phyloP scores from a whole-genome alignment of 1,284 basidiomycete species.

The Pseudozyma flocculosa region DNA sequence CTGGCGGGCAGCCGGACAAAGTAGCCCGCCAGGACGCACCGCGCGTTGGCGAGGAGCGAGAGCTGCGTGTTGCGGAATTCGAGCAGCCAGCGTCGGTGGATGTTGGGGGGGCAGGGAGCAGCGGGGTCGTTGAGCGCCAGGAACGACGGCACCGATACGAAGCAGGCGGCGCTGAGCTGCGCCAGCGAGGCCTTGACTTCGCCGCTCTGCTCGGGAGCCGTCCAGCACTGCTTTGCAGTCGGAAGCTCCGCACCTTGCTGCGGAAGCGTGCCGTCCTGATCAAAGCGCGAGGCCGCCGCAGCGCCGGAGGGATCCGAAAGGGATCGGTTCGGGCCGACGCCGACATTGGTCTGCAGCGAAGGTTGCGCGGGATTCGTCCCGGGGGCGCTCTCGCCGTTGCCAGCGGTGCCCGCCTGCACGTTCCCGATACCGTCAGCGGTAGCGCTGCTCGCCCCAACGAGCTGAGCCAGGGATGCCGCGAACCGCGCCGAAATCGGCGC shows the following conservation, averaged over 20 bases:
- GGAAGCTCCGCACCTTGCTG: slow-evolving; percentile 22
- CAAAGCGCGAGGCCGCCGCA: slow-evolving; percentile 18
- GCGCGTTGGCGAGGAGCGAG: slow-evolving; percentile 38
- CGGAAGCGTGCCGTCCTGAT: slow-evolving; percentile 24
- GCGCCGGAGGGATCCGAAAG: slow-evolving; percentile 13
- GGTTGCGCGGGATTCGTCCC: too few relatives aligned
- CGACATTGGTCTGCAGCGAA: too few relatives aligned
- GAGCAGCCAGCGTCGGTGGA: slow-evolving; percentile 51
- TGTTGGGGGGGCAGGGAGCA: slow-evolving; percentile 45
- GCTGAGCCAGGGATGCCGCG: slow-evolving; percentile 28
- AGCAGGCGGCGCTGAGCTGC: slow-evolving; percentile 44
- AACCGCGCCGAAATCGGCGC: slow-evolving; percentile 33
- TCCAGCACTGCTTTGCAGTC: slow-evolving; percentile 44
- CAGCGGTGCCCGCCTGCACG: too few relatives aligned
- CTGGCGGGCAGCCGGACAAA: slow-evolving; percentile 43
- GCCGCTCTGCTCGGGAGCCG: slow-evolving; percentile 24
- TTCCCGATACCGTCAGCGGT: too few relatives aligned
- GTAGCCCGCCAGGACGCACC: slow-evolving; percentile 45
- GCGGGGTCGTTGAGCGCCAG: slow-evolving; percentile 50
- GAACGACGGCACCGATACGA: slow-evolving; percentile 47
- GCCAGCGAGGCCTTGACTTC: slow-evolving; percentile 38
- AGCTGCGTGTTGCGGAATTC: slow-evolving; percentile 30
- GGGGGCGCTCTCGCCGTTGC: too few relatives aligned
- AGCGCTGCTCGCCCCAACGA: slow-evolving; percentile 6
- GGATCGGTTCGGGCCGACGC: slow-evolving; percentile 7